phyloP scores from a whole-genome alignment of 2,329 filamentous ascomycete genomes.

The Botrytis galanthina region DNA sequence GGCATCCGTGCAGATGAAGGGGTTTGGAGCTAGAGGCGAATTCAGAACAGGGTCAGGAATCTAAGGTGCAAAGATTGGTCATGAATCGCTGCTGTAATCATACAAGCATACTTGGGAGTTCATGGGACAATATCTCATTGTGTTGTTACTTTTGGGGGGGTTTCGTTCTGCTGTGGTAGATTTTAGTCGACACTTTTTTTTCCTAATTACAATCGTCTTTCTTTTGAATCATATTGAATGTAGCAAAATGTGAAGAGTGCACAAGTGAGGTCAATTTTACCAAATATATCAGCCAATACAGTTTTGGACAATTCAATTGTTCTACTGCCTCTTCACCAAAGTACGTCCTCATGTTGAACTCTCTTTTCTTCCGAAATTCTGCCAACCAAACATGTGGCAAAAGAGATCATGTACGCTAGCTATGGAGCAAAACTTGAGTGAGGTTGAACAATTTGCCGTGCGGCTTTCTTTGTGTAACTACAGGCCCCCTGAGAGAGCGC shows the following conservation, averaged over 20 bases:
- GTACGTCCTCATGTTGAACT: neutral
- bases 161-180: slow-evolving; percentile 22
- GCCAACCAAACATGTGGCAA: neutral
- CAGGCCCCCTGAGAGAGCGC: slow-evolving; percentile 8
- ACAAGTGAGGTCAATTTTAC: neutral
- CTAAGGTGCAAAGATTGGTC: slow-evolving; percentile 5
- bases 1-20: slow-evolving; percentile 12
- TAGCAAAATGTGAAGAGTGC: neutral
- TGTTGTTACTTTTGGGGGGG: slow-evolving; percentile 14
- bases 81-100: slow-evolving; percentile 19
- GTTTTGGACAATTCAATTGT: neutral
- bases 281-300: neutral
- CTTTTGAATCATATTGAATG: neutral
- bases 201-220: slow-evolving; percentile 7
- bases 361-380: neutral
- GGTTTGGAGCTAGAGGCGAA: slow-evolving; percentile 11
- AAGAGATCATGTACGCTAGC: neutral
- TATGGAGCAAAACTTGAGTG: neutral
- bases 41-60: neutral
- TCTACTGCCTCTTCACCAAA: neutral
- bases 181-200: slow-evolving; percentile 19
- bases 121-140: slow-evolving; percentile 16
- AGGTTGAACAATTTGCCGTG: slow-evolving; percentile 18
- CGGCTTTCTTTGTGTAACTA: slow-evolving; percentile 17
- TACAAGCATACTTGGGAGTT: slow-evolving; percentile 23